These are phyloP conservation scores for Medicago lupulina DNA, from an alignment of 306 rosid genomes.

Conservation along the genomic window DNA sequence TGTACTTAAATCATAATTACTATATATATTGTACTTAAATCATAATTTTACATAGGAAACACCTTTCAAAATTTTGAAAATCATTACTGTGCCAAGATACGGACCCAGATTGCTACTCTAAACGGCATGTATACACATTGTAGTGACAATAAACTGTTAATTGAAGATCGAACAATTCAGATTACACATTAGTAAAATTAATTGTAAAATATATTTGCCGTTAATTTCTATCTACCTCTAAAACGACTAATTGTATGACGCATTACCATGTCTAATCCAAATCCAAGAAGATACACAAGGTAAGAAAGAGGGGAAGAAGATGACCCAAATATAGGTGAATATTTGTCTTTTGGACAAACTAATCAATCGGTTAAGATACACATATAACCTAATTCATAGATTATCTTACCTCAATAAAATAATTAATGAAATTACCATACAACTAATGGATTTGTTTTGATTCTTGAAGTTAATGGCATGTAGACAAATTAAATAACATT, in stretches of 20 bases:
- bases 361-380: slow-evolving; percentile 3
- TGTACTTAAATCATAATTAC: slow-evolving; percentile 24
- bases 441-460: slow-evolving; percentile 12
- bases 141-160: too few species aligned
- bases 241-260: too few species aligned
- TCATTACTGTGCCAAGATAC: not conserved
- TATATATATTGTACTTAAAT: not conserved
- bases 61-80: slow-evolving; percentile 1
- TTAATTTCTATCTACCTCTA: too few species aligned
- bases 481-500: slow-evolving; percentile 27
- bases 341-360: not conserved
- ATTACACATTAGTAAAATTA: too few species aligned
- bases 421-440: not conserved
- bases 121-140: too few species aligned
- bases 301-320: too few species aligned
- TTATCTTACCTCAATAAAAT: not conserved
- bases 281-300: too few species aligned
- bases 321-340: not conserved
- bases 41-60: slow-evolving; percentile 16
- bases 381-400: not conserved
- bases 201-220: too few species aligned
- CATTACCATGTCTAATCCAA: too few species aligned
- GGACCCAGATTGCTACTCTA: too few species aligned
- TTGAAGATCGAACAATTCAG: too few species aligned
- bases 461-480: slow-evolving; percentile 16